Evolutionary conservation across 768 basidiomycete genomes (phyloP).

Genomic region (Scleroderma citrinum): DNA sequence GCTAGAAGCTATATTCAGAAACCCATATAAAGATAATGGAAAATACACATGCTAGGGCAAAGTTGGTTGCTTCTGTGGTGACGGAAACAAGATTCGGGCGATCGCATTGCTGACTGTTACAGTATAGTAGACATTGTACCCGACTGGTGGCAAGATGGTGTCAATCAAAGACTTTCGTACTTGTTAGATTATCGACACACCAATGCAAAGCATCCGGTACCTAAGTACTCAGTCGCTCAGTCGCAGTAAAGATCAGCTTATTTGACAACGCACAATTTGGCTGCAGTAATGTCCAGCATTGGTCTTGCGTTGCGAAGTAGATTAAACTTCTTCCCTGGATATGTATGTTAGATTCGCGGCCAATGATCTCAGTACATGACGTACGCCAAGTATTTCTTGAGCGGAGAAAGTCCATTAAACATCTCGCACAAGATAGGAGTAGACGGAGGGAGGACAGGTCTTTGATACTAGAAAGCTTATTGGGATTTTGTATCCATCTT

Average conservation of each 20-base stretch:
- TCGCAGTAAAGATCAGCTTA: no score
- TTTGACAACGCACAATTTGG: not conserved
- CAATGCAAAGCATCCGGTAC: not conserved
- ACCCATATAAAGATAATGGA: not conserved
- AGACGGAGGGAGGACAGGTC: not conserved
- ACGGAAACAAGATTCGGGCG: not conserved
- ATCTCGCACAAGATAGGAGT: not conserved
- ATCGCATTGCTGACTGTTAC: not conserved
- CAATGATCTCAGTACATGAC: not conserved
- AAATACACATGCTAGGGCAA: not conserved
- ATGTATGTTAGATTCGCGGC: not conserved
- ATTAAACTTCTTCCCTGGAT: not conserved
- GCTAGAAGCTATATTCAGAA: not conserved
- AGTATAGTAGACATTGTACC: not conserved
- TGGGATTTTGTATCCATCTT: constrained; percentile 39
- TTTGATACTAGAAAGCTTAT: constrained; percentile 11
- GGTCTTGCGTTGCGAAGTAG: not conserved
- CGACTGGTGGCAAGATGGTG: not conserved
- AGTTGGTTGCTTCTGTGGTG: not conserved
- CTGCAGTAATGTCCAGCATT: not conserved
- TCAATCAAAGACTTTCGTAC: not conserved
- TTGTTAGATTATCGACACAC: not conserved
- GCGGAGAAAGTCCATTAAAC: not conserved
- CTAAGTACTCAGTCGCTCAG: not conserved
- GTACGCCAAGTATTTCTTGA: not conserved